Base-by-base conservation (phyloP, 2,329 filamentous ascomycete genomes). In the Claviceps monticola region DNA sequence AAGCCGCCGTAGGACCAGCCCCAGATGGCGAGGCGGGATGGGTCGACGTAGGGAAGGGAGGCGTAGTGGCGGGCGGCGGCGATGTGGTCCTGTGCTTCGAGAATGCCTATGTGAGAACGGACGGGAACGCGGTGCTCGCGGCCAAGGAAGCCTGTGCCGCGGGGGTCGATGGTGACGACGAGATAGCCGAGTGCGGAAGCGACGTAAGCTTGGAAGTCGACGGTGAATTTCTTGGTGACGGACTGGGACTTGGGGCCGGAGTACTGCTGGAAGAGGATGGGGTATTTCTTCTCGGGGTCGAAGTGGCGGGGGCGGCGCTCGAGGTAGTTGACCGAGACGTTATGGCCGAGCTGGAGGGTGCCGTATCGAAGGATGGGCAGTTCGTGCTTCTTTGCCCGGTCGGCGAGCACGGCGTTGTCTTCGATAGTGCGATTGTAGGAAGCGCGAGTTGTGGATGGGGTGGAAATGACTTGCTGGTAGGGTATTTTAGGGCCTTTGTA, bases 1-100 rank as follows among this genome's bases (percentile, higher is more conserved):
- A 95, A 98, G 11, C 93, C 93, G 53, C 93, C 93, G 63, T 93
- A 98, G 56, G 88, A 95, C 93, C 93, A 98, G 47, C 93, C 93
- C 93, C 93, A 98, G 63, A 98, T 95, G 19, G 89, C 90, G 59
- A 98, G 80, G 51, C 86, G 81, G 6, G 80, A 75, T 26, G 78
- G 73, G 64, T 98, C 94, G 14, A 96, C 83, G 66, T 98, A 97
- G 14, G 77, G 68, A 64, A 88, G 91, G 39, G 73, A 71, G 0
- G 85, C 84, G 83, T 88, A 97, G 57, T 85, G 80, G 67, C 90
- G 86, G 3, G 87, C 93, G 1, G 89, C 86, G 26, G 83, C 86
- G 58, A 98, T 97, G 66, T 98, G 93, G 66, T 97, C 93, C 41
- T 80, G 75, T 0, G 91, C 80, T 71, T 98, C 93, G 63, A 83